Evolutionary conservation across 768 basidiomycete species (phyloP).

Genomic region (Rhizopogon vinicolor): DNA sequence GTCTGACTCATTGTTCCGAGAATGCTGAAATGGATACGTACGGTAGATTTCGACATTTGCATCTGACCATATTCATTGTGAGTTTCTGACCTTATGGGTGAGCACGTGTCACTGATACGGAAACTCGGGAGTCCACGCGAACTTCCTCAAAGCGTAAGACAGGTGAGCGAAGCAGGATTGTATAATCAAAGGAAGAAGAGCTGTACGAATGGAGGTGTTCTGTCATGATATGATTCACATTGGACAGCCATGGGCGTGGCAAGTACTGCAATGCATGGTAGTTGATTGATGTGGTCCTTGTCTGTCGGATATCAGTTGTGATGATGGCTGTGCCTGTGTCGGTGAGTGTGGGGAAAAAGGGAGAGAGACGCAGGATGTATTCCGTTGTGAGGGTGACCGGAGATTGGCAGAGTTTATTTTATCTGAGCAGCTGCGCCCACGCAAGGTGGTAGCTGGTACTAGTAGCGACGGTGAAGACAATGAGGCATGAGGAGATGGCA

Average conservation of each 20-base stretch:
- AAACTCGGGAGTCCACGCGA: slow-evolving; percentile 67
- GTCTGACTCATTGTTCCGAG: slow-evolving; percentile 10
- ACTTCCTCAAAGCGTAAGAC: slow-evolving; percentile 71
- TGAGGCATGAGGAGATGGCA: no score
- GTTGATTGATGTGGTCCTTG: not conserved
- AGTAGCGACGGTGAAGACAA: no score
- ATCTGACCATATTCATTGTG: slow-evolving; percentile 85
- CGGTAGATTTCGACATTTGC: slow-evolving; percentile 84
- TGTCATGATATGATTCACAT: no score
- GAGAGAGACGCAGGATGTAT: not conserved
- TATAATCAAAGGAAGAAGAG: not conserved
- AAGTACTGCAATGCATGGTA: no score
- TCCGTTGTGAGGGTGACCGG: no score
- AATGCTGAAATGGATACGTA: slow-evolving; percentile 2
- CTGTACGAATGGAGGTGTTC: not conserved
- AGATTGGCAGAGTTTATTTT: no score
- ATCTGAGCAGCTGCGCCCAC: no score
- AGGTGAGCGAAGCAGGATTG: not conserved
- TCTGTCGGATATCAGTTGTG: slow-evolving; percentile 10
- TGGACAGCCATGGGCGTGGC: no score
- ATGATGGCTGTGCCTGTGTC: not conserved
- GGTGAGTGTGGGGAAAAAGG: not conserved
- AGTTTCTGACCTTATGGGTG: slow-evolving; percentile 24
- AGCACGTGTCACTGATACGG: slow-evolving; percentile 8
- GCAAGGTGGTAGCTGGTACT: no score